Evolutionary conservation across 2,329 filamentous ascomycete genomes (phyloP), one percentile per base, ranked within the genome.

Genomic region (Fusarium kyushuense): DNA sequence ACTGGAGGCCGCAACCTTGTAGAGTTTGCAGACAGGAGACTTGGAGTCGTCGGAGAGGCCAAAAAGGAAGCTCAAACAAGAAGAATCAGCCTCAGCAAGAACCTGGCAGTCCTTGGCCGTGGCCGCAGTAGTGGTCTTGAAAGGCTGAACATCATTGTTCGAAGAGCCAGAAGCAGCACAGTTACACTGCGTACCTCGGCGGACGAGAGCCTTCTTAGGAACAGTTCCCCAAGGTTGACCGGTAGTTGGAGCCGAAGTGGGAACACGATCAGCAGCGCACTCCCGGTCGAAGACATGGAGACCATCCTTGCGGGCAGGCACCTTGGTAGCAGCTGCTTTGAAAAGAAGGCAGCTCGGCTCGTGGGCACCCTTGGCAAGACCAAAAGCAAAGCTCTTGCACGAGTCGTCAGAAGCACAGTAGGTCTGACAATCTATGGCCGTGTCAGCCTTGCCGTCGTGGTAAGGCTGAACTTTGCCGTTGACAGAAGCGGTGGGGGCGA

Each of bases 1-100:
- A 43, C 36, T 59, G 2, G 54, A n/a, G 16, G 57, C 57, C 4
- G 54, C 5, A n/a, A 60, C 57, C 36, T 59, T 59, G 25, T 43
- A 59, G n/a, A 60, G 54, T 36, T 60, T 60, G 12, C 57, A 60
- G 1, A 36, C 38, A 21, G 57, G 54, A 27, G 57, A 36, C 54
- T 48, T 29, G 0, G 57, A 52, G 11, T 47, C 30, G 12, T 30
- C 32, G 9, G 43, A 38, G 16, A 60, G 57, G 19, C 57, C 54
- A 13, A 13, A 60, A 8, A 60, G 6, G 35, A 60, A 60, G 17
- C 57, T 60, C 30, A 59, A 10, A 14, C 54, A 60, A 1, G 43
- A 60, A 6, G 19, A 36, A 13, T 60, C 54, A 6, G 57, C 30
- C 17, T 59, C 25, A 2, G 57, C 57, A 52, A 60, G 36, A 14